Conservation (phyloP, 306 rosid species). For the Trichosanthes truncata region DNA sequence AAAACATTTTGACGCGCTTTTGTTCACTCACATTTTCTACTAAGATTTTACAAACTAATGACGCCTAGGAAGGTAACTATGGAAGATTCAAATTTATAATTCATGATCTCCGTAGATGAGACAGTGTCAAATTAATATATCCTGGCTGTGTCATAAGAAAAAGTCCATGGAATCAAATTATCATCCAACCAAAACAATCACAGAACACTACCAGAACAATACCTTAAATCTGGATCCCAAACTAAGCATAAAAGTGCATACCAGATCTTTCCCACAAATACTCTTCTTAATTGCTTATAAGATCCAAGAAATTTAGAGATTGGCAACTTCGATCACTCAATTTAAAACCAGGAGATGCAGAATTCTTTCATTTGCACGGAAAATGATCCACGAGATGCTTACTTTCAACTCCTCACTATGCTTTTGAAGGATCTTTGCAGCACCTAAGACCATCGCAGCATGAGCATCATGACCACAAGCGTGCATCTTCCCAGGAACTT, state of each 20-base stretch:
- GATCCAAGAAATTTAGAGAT: background rate
- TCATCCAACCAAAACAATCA: background rate
- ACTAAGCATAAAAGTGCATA: background rate
- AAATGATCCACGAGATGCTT: background rate
- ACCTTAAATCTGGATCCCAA: background rate
- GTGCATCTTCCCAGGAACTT: slow-evolving; percentile 78
- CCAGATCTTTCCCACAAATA: background rate
- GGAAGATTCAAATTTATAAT: background rate
- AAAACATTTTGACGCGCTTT: background rate
- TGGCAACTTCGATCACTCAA: background rate
- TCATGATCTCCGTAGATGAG: background rate
- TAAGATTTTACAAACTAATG: background rate
- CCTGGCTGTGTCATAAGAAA: background rate
- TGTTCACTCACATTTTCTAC: background rate
- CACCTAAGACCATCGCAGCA: slow-evolving; percentile 87
- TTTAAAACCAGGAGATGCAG: background rate
- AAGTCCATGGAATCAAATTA: background rate
- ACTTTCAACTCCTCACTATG: slow-evolving; percentile 63
- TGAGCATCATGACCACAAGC: slow-evolving; percentile 96
- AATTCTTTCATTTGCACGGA: background rate
- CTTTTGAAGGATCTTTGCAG: slow-evolving; percentile 74
- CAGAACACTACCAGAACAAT: background rate
- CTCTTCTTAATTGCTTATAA: background rate
- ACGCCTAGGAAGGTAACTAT: background rate
- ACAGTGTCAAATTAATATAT: background rate